Evolutionary conservation across 1,284 basidiomycete species (phyloP), one percentile per base, ranked within the genome.

Genomic region (Cystobasidium pallidum): DNA sequence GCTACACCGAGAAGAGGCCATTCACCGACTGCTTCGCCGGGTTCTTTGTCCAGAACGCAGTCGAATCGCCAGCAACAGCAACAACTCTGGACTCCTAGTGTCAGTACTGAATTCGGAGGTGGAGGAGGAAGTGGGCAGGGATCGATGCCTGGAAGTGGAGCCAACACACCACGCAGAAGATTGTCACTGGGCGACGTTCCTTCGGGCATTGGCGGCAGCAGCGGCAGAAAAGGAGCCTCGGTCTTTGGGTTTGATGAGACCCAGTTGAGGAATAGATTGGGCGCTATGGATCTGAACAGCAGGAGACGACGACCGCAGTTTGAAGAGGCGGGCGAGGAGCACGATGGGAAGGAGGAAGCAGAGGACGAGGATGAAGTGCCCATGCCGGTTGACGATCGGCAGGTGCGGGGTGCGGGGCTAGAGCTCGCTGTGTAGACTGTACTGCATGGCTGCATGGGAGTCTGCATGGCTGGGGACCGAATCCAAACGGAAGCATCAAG

Each of bases 221-320:
- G 28, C 28, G 49, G 32, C 17, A 51, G 28, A 19, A 28, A 15
- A 21, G 11, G n/a, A 59, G 28, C 32, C 17, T 49, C 58, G n/a
- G 68, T 71, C 17, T 71, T 71, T 47, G 68, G 68, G 43, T 71
- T 59, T 51, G 68, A 71, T 51, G 68, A 71, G 36, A 28, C 28
- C 7, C 59, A 63, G 34, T 57, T 71, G 30, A 64, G 57, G 17
- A 49, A 54, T 47, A 39, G 64, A 43, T 30, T 66, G 21, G 36
- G 49, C 36, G 51, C 24, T 36, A 57, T 66, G 49, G 64, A 66
- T 54, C 26, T 66, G 26, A 57, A 52, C 24, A 49, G 34, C 57
- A 43, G 51, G n/a, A 66, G 52, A 17, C 19, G 51, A 15, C n/a
- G 28, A 57, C 64, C 43, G 21, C 26, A 65, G 30, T 10, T 19